Evolutionary conservation across 2,329 filamentous ascomycete species (phyloP), one percentile per base, ranked within the genome.

Genomic region (Penicillium sp.): DNA sequence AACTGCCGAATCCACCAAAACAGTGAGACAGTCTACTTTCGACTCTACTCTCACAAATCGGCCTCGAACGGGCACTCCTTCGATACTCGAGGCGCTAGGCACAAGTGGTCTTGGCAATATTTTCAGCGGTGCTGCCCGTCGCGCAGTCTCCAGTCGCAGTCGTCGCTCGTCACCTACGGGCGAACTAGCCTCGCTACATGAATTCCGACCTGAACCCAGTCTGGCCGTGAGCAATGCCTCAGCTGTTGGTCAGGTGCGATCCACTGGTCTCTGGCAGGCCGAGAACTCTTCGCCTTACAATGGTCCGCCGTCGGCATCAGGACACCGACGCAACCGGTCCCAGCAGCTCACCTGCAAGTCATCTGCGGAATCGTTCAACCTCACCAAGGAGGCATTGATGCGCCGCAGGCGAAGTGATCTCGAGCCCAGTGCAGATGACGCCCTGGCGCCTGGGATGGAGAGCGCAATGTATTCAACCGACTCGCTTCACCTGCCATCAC

Each of bases 1-100:
- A n/a, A 70, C 60, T 11, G 60, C 69, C 9, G 67, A 68, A 23
- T 72, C 69, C 8, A 57, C 64, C 33, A 69, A 64, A 48, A 72
- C 69, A 6, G 59, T 72, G 17, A 63, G 57, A 36, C 59, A 64
- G 17, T 57, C 56, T 10, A 57, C 53, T 14, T 44, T 55, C 7
- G 57, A 63, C 20, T 31, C 42, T 3, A 37, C 46, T 6, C 33
- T 34, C 12, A 45, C 50, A 26, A 34, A 44, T 15, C 50, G 54
- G 31, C 54, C 54, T 11, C 54, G 56, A 11, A 47, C 51, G 10
- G 49, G 50, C 12, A 47, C 57, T 3, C 51, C 59, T 7, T 50
- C 56, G 1, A 51, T 60, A 10, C 46, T 61, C 5, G 60, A 63
- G 42, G 41, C 53, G 4, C 39, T 59, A 4, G 54, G 57, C 1